A percentile compares a stretch with the other conserved stretches of the same genome.
Conservation (phyloP, 495 filamentous ascomycete genomes). For the Penicillium herquei region DNA sequence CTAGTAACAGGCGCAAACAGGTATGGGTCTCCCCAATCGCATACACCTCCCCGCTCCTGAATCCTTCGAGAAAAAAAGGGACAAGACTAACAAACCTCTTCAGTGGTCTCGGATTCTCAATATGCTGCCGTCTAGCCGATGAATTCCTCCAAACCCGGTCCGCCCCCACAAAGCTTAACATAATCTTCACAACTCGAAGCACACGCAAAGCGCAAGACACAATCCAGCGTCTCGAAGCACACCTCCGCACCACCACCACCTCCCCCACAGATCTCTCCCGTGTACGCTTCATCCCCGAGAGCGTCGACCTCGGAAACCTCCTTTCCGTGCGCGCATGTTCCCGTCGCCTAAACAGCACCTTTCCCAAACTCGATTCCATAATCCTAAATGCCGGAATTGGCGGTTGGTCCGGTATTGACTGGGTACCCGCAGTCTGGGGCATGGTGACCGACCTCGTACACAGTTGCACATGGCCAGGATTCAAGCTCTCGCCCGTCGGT, state of each 20-base stretch:
- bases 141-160: constrained; percentile 76
- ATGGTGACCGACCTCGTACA: constrained; percentile 64
- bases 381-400: constrained; percentile 89
- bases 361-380: constrained; percentile 73
- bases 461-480: constrained; percentile 74
- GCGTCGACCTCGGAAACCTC: constrained; percentile 56
- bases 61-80: not conserved
- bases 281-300: constrained; percentile 49
- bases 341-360: constrained; percentile 38
- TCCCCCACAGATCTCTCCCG: constrained; percentile 25
- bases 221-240: constrained; percentile 33
- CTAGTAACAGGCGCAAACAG: constrained; percentile 55
- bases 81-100: constrained; percentile 1
- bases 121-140: constrained; percentile 82
- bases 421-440: constrained; percentile 57
- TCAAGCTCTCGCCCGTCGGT: constrained; percentile 65
- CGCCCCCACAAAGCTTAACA: constrained; percentile 52
- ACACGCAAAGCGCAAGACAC: constrained; percentile 45
- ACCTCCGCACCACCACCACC: constrained; percentile 30
- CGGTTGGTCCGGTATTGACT: constrained; percentile 80
- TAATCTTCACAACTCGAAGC: constrained; percentile 54
- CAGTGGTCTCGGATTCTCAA: constrained; percentile 88
- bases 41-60: not conserved
- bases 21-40: constrained; percentile 19
- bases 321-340: constrained; percentile 54